Evolutionary conservation across 345 rosid genomes (phyloP), one percentile per base, ranked within the genome.

Genomic region (Geranium rotundifolium): DNA sequence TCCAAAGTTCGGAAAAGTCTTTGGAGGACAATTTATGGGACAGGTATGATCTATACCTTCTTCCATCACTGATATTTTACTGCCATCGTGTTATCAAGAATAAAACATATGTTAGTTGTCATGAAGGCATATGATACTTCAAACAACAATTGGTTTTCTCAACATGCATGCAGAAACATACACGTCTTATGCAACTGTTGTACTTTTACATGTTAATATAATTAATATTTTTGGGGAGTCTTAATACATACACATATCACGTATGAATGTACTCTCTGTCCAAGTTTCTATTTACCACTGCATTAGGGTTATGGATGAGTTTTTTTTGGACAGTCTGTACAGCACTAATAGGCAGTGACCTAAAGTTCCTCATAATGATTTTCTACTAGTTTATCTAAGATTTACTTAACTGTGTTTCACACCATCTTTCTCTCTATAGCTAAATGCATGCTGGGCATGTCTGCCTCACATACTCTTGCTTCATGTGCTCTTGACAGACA

Each of bases 21-120:
- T 90, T 66, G 99, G 99, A 58, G 97, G 99, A 68, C 97, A 93
- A 76, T 82, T 93, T 56, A 67, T 88, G 41, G 99, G 96, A 65
- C 99, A 93, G 95, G 99, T 73, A 76, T 69, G 67, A 19, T 59
- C 59, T 58, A 67, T 12, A n/a, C 15, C 6, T 31, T 55, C 37
- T 58, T 49, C 59, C 19, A 17, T 14, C 14, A 23, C 19, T 63
- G n/a, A 19, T 52, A 59, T 31, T 62, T 12, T 17, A 19, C 50
- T 18, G 37, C 46, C 20, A 27, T 52, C 50, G 31, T 13, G 17
- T 7, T 46, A 46, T 46, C 15, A 14, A 46, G 13, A 9, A 37
- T 5, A 46, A 46, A 46, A 12, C 52, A 7, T 46, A 46, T 34
- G 14, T 9, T 46, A 46, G 52, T 46, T 46, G 52, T 46, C 52